These are phyloP conservation scores for Fusarium albosuccineum DNA, from an alignment of 2,329 filamentous ascomycete genomes.

Conservation along the genomic window DNA sequence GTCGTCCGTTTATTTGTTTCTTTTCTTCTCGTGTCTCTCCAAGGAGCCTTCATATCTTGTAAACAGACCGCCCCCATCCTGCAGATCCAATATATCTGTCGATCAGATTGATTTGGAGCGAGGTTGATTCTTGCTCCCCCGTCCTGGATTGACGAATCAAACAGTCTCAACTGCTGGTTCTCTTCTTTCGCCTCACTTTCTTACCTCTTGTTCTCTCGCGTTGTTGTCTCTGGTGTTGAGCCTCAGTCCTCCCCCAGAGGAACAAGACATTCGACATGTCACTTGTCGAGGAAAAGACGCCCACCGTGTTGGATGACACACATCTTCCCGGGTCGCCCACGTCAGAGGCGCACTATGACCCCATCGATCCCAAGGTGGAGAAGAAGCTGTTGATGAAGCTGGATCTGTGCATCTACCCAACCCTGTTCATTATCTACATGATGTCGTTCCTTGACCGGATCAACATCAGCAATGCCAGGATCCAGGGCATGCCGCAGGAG, in stretches of 20 bases:
- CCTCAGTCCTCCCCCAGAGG: background rate
- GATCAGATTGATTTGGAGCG: slow-evolving; percentile 7
- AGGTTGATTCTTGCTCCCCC: slow-evolving; percentile 17
- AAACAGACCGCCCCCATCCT: slow-evolving; percentile 3
- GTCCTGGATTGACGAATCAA: slow-evolving; percentile 9
- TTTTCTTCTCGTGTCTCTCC: background rate
- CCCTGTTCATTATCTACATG: slow-evolving; percentile 57
- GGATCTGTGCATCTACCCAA: slow-evolving; percentile 56
- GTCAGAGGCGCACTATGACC: slow-evolving; percentile 1
- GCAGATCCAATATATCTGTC: slow-evolving; percentile 13
- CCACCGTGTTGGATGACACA: slow-evolving; percentile 25
- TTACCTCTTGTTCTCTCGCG: background rate
- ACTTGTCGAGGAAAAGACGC: slow-evolving; percentile 31
- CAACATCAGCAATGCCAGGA: slow-evolving; percentile 62
- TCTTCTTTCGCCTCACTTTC: background rate
- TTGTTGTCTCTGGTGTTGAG: background rate
- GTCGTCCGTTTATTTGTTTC: background rate
- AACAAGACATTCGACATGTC: slow-evolving; percentile 27
- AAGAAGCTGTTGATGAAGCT: slow-evolving; percentile 56
- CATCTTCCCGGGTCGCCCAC: slow-evolving; percentile 27
- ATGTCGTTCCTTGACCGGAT: slow-evolving; percentile 60
- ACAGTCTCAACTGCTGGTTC: background rate
- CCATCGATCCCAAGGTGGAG: slow-evolving; percentile 52
- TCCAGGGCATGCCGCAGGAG: slow-evolving; percentile 58
- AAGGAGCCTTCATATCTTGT: slow-evolving; percentile 9